Evolutionary conservation across 1,284 basidiomycete genomes (phyloP).

Genomic region (Leccinum cinnamomeum): DNA sequence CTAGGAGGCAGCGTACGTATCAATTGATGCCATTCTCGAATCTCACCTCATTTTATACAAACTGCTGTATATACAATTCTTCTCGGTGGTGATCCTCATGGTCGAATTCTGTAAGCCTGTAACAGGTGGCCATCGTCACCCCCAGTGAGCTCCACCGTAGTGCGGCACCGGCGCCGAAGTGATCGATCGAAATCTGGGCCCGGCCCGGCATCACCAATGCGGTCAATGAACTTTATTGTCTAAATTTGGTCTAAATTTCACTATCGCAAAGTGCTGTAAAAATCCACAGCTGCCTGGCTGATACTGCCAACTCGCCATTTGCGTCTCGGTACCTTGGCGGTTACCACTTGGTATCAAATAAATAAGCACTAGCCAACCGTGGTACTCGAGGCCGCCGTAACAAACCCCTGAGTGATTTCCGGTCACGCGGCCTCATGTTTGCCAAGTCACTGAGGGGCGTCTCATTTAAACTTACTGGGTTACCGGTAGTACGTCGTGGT

Average conservation of each 20-base stretch:
- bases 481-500: background rate
- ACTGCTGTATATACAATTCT: background rate
- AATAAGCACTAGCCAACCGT: background rate
- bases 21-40: background rate
- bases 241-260: too few species aligned
- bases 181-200: background rate
- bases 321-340: background rate
- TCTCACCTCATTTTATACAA: background rate
- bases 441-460: background rate
- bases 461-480: background rate
- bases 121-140: background rate
- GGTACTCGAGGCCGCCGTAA: background rate
- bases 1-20: background rate
- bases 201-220: background rate
- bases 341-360: background rate
- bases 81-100: too few species aligned
- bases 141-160: background rate
- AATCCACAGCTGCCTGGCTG: background rate
- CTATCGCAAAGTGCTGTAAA: too few species aligned
- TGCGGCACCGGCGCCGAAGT: background rate
- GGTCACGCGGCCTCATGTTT: background rate
- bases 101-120: background rate
- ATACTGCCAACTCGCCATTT: background rate
- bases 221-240: background rate
- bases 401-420: conserved; percentile 10